Base-by-base conservation (phyloP, 345 rosid species). In the Citrus glauca region DNA sequence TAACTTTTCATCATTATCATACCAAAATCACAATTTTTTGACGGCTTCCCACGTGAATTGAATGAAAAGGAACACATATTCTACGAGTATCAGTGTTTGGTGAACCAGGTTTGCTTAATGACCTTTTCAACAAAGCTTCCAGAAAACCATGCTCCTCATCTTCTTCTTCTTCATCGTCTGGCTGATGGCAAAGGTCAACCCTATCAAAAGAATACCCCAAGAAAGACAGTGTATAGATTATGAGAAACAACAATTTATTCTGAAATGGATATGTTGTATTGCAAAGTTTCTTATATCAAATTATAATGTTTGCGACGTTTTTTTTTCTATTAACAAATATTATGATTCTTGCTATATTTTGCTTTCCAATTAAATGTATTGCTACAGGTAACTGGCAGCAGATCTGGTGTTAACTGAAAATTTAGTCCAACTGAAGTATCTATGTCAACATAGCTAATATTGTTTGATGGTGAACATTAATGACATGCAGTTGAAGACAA, bases 181-280 rank as follows among this genome's bases (percentile, higher is more conserved):
- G 86, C 65, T 88, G 91, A 83, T 88, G 92, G 87, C 88, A 89
- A 79, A 91, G 92, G 78, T 91, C 94, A 28, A 89, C 82, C 94
- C 94, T 91, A 76, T 37, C 37, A 69, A 74, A 78, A 70, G 42
- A 45, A 70, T 28, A 14, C 75, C 63, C 37, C 71, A 82, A 66
- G 78, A 50, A 81, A 27, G 71, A 61, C 57, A 75, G 71, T 35
- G 64, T 22, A 63, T 40, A 28, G 63, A 64, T 55, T 48, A 69
- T 78, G 69, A 68, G 50, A 60, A 32, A 56, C 28, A 40, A 9
- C 48, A 50, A 59, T 77, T 40, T 9, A 40, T 0, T 40, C 19
- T 62, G 17, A 42, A 19, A 28, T 63, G 20, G 28, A 8, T 45
- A 40, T 5, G n/a, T 48, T 74, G 60, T 40, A 28, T 28, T 42